These are phyloP conservation scores for Perilla frutescens DNA, from an alignment of 257 asterid genomes.

Conservation along the genomic window DNA sequence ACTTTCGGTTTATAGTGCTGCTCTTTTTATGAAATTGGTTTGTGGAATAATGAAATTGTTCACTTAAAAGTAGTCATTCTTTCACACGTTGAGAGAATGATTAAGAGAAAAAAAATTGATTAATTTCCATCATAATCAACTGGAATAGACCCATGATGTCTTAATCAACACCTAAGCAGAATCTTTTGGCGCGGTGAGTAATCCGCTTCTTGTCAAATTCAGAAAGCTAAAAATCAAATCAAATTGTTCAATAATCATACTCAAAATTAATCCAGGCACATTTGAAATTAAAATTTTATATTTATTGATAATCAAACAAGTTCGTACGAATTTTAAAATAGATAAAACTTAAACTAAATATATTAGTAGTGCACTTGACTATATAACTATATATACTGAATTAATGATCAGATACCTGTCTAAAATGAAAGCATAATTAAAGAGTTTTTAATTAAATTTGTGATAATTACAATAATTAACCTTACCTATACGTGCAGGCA, in stretches of 20 bases:
- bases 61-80: background rate
- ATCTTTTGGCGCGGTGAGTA: conserved; percentile 13
- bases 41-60: background rate
- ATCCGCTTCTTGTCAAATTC: conserved; percentile 14
- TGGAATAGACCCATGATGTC: conserved; percentile 33
- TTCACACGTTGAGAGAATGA: background rate
- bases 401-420: background rate
- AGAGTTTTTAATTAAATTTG: background rate
- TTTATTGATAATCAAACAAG: no score
- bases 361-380: no score
- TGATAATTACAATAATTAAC: conserved; percentile 9
- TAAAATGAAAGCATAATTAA: background rate
- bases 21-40: background rate
- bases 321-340: no score
- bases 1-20: background rate
- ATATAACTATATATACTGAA: no score
- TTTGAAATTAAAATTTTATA: no score
- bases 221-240: background rate
- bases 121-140: conserved; percentile 30
- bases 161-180: conserved; percentile 31
- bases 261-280: no score
- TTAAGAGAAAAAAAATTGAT: background rate
- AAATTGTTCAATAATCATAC: background rate
- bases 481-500: conserved; percentile 17
- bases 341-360: no score